Evolutionary conservation across 352 stramenopile species (phyloP).

Genomic region (Phytopythium montanum): DNA sequence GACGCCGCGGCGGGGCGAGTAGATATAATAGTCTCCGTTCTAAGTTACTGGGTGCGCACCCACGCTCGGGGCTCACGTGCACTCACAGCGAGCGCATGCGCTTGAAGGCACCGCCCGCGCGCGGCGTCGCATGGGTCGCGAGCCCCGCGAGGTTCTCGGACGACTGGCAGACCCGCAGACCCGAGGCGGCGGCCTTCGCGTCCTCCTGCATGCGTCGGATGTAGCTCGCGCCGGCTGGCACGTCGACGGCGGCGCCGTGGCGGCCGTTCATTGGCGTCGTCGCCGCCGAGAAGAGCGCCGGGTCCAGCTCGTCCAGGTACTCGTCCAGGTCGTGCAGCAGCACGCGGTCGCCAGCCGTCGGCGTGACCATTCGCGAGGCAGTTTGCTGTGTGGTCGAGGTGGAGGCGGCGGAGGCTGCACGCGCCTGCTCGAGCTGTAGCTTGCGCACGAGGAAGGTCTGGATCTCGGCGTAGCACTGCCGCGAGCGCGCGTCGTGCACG

Average conservation of each 20-base stretch:
- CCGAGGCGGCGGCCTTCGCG: slow-evolving; percentile 11
- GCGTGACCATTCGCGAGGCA: background rate
- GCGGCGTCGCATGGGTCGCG: background rate
- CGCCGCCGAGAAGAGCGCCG: slow-evolving; percentile 29
- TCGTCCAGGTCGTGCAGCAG: slow-evolving; percentile 43
- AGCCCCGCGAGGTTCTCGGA: background rate
- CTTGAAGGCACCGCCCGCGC: background rate
- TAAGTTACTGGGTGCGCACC: background rate
- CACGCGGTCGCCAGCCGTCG: slow-evolving; percentile 12
- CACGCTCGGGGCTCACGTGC: background rate
- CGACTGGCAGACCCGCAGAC: background rate
- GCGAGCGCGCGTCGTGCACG: slow-evolving; percentile 47
- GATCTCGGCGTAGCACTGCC: slow-evolving; percentile 54
- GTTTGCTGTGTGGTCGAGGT: background rate
- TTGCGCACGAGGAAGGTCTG: slow-evolving; percentile 50
- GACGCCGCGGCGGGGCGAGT: background rate
- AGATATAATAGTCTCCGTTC: slow-evolving; percentile 1
- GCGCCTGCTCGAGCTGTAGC: slow-evolving; percentile 24
- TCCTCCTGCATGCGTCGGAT: slow-evolving; percentile 39
- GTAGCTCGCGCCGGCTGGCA: slow-evolving; percentile 28
- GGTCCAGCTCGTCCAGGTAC: slow-evolving; percentile 55
- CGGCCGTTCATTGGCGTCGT: background rate
- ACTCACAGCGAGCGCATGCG: slow-evolving; percentile 6
- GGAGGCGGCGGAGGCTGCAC: background rate
- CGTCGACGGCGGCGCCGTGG: slow-evolving; percentile 13